Evolutionary conservation across 140 eudicot genomes (phyloP), one percentile per base, ranked within the genome.

Genomic region (Senecio squalidus): DNA sequence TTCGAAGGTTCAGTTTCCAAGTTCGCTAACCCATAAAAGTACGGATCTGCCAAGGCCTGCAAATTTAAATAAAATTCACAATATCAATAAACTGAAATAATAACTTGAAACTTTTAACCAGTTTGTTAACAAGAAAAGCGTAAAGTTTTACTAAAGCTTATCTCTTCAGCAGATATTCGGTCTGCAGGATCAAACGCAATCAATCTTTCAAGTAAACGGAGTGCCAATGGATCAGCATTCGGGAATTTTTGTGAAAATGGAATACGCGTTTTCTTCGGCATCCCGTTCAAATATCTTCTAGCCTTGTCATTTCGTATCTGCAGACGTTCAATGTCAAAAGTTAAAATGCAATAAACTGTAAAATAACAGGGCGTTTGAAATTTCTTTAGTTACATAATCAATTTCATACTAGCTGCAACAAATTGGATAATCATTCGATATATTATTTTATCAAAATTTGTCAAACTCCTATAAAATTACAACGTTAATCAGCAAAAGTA

Each of bases 261-360:
- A 67, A 87, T 31, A 49, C 88, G 84, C 24, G 64, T 36, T 73
- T 92, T 92, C 74, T 71, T 92, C 52, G 79, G 76, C 86, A 92
- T 72, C 69, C 75, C 76, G 51, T 75, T 77, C 55, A 92, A 75
- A 67, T 81, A 87, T 71, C 96, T 77, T 69, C 94, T 76, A 17
- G 98, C 98, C 83, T 92, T 92, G 6, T 87, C 98, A 68, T 87
- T 92, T 58, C 94, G 75, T 50, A 92, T 92, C 98, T 92, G 81
- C 49, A 75, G 52, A 58, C 44, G 40, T 43, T 53, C 41, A 58
- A 8, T 33, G 47, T 15, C 22, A 56, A 39, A 51, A 17, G 36
- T 46, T 43, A 41, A 67, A 20, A 47, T 6, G 62, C 9, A 16
- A 57, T 23, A 6, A 45, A 36, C 53, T 17, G 2, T n/a, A n/a